A percentile compares a stretch with the other conserved stretches of the same genome.
Evolutionary conservation across 805 yeast genomes (phyloP).

Genomic region (Yamadazyma laniorum): DNA sequence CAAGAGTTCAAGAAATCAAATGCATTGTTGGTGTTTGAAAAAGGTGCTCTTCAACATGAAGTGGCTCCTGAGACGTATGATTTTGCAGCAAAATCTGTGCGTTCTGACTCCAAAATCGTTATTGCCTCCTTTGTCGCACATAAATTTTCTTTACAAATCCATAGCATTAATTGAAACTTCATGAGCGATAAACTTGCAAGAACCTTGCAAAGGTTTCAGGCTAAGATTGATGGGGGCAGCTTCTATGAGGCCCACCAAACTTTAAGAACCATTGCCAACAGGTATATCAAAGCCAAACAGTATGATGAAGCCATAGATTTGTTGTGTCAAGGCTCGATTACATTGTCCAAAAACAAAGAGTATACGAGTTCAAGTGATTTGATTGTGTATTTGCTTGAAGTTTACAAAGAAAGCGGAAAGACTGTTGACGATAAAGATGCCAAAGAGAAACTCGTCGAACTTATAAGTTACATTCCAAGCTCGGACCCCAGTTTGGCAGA

Average conservation of each 20-base stretch:
- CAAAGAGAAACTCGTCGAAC: conserved; percentile 47
- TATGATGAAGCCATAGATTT: conserved; percentile 72
- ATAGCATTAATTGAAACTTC: no score
- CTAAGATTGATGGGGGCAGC: conserved; percentile 68
- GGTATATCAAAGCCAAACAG: conserved; percentile 70
- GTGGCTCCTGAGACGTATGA: conserved; percentile 1
- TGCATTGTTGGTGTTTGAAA: no score
- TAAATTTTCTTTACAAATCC: no score
- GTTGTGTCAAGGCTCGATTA: conserved; percentile 66
- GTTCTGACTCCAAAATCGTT: no score
- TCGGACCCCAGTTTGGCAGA: conserved; percentile 53
- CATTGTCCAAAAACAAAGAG: conserved; percentile 66
- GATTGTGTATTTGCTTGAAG: conserved; percentile 66
- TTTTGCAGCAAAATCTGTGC: not conserved
- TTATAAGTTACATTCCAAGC: conserved; percentile 45
- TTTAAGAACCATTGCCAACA: conserved; percentile 80
- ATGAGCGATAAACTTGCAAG: conserved; percentile 44
- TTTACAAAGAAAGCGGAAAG: conserved; percentile 53
- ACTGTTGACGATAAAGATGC: conserved; percentile 36
- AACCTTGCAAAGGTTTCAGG: conserved; percentile 64
- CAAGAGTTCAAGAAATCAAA: no score
- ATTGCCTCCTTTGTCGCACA: no score
- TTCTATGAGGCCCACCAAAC: conserved; percentile 97
- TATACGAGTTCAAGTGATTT: conserved; percentile 82
- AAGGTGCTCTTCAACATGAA: no score